Percentiles rank a stretch among this genome's conserved stretches.
phyloP scores from a whole-genome alignment of 1,284 basidiomycete species.

The Heimioporus punctisporus region DNA sequence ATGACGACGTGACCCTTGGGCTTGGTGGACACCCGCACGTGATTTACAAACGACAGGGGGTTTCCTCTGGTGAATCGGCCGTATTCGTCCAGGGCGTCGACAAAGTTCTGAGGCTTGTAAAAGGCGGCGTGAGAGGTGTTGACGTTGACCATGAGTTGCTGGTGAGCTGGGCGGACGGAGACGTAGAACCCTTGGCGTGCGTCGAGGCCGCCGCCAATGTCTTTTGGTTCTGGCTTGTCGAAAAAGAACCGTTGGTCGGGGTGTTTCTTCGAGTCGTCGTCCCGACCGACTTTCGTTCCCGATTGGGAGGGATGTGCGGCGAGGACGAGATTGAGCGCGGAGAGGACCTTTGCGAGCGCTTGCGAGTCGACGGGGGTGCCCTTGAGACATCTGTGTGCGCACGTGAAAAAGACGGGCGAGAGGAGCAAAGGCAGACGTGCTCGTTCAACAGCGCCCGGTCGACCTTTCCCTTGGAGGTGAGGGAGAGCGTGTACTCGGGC shows the following conservation, averaged over 20 bases:
- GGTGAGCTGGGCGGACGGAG: slow-evolving; percentile 71
- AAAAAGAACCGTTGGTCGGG: slow-evolving; percentile 44
- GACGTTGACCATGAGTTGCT: slow-evolving; percentile 79
- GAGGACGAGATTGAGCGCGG: slow-evolving; percentile 51
- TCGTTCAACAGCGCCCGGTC: slow-evolving; percentile 18
- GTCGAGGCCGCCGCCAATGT: slow-evolving; percentile 47
- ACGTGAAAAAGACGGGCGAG: neutral
- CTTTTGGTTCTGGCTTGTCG: slow-evolving; percentile 11
- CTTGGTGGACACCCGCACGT: slow-evolving; percentile 57
- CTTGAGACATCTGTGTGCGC: slow-evolving; percentile 19
- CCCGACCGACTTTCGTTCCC: slow-evolving; percentile 43
- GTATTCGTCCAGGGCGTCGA: slow-evolving; percentile 57
- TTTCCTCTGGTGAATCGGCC: slow-evolving; percentile 48
- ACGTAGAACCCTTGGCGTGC: slow-evolving; percentile 77
- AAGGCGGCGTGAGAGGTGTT: slow-evolving; percentile 81
- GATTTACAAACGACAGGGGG: slow-evolving; percentile 52
- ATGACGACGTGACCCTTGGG: slow-evolving; percentile 66
- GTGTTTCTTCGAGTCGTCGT: slow-evolving; percentile 29
- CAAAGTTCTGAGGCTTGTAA: slow-evolving; percentile 65
- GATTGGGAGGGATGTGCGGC: slow-evolving; percentile 42
- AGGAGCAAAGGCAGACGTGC: neutral
- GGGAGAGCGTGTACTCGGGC: slow-evolving; percentile 11
- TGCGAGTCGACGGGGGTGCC: slow-evolving; percentile 27
- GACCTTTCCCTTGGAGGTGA: slow-evolving; percentile 18
- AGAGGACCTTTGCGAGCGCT: slow-evolving; percentile 47